Evolutionary conservation across 352 stramenopile species (phyloP), one percentile per base, ranked within the genome.

Genomic region (Globisporangium mamillatum): DNA sequence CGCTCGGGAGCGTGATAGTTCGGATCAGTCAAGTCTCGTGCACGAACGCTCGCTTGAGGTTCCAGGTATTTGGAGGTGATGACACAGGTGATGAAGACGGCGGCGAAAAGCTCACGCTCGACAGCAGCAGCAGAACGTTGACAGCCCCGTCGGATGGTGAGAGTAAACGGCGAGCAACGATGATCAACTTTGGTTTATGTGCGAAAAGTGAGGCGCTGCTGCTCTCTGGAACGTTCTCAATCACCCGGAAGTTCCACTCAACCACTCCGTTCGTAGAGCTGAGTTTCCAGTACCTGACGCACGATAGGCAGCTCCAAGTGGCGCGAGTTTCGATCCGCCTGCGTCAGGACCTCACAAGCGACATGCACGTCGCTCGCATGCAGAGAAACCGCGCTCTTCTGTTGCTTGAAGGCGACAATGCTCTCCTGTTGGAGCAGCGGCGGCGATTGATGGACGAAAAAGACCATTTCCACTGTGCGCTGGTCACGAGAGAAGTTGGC

Each of bases 371-470:
- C 41, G 72, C 75, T 25, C 69, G 71, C 16, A 20, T 55, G 1
- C 8, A 44, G 46, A 60, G 77, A 29, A 80, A 79, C 55, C 64
- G 67, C 1, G 18, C 29, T 1, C 48, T 81, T 1, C 22, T 56
- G 1, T 41, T 80, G 3, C 41, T 32, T 1, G 57, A 70, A 38
- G 57, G 70, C 4, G 65, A 74, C 20, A 57, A 67, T 2, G 67
- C 73, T 12, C 34, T 56, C 1, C 52, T 84, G 12, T 29, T 78
- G 3, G 75, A 78, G 46, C 77, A 84, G 53, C 66, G 77, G 0
- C 63, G 64, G 4, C 50, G 67, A 9, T 29, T 81, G 14, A 84
- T 84, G 75, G 67, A 70, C 32, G 62, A 71, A 50, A 84, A 81
- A 22, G 48, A 48, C 9, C 46, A 50, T 2, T 84, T 81, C 65